Evolutionary conservation across 2,329 filamentous ascomycete species (phyloP), one percentile per base, ranked within the genome.

Genomic region (Ophiosphaerella korrae): DNA sequence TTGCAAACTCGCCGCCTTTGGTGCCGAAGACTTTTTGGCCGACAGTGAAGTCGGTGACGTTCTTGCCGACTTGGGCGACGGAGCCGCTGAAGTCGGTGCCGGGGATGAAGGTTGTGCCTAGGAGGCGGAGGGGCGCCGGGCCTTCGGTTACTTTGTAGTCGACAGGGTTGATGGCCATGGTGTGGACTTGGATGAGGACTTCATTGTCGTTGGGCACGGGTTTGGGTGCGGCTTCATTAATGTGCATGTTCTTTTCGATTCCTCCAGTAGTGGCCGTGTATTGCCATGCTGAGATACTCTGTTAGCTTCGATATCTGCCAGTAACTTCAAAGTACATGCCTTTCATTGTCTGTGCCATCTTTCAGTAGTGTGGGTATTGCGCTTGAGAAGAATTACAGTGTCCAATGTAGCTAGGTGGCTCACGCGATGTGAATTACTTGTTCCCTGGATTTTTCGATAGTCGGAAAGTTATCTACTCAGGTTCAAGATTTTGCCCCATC

Each of bases 121-220:
- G 18, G 5, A 64, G 50, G 18, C 54, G 57, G 11, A 66, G 26
- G 1, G 58, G 58, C 33, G 60, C 43, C 0, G 78, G 69, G 24
- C 79, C 71, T 62, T 88, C 84, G 8, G 82, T 76, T 2, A 83
- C 57, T 68, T 88, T 88, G 77, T 85, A 82, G 76, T 89, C 87
- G 24, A 82, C 81, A 0, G 85, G 85, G 64, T 88, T 88, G 56
- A 88, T 65, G 21, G 80, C 73, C 23, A 78, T 76, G 49, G 77
- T 74, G 50, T 81, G 70, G 7, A 88, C 80, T 54, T 81, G 73
- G 42, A 88, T 73, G 12, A 88, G 77, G 38, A 86, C 64, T 53
- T 84, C 76, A 33, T 77, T 64, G 39, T 69, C 71, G 51, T 56
- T 73, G 37, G 68, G 69, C 13, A 63, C 55, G 5, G 75, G 66